phyloP scores from a whole-genome alignment of 192 early-diverging fungal species.

The Backusella circina region DNA sequence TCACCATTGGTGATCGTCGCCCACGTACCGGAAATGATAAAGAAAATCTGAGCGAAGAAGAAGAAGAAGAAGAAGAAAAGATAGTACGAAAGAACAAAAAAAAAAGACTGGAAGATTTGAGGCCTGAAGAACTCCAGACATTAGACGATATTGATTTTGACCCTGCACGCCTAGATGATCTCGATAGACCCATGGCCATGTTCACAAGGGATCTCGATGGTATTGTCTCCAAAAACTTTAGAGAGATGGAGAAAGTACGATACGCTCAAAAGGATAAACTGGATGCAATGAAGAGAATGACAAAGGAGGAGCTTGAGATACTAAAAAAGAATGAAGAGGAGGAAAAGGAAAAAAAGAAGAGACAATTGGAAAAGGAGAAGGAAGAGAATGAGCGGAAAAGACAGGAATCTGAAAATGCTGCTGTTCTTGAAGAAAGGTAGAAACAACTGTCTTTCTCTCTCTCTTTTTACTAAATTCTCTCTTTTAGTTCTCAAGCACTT shows the following conservation, averaged over 20 bases:
- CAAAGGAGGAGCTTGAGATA: background rate
- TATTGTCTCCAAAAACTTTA: conserved; percentile 27
- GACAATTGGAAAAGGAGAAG: conserved; percentile 7
- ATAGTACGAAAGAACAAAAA: background rate
- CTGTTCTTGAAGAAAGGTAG: conserved; percentile 21
- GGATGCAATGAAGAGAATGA: background rate
- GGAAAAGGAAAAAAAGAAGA: conserved; percentile 7
- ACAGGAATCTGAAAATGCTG: background rate
- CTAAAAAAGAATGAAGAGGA: background rate
- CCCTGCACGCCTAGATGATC: background rate
- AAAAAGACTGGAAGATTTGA: background rate
- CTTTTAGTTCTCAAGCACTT: conserved; percentile 27
- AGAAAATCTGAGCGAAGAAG: background rate
- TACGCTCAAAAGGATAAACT: background rate
- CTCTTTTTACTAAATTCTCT: background rate
- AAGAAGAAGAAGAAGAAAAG: background rate
- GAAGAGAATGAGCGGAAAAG: background rate
- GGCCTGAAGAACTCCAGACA: conserved; percentile 9
- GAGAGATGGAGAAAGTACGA: conserved; percentile 15
- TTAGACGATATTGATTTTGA: conserved; percentile 20
- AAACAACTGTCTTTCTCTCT: background rate
- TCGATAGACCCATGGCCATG: conserved; percentile 15
- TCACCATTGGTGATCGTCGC: background rate
- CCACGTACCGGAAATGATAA: background rate
- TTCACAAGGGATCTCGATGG: conserved; percentile 23